These are phyloP conservation scores for Clavulina sp. DNA, from an alignment of 768 basidiomycete species.

Conservation along the genomic window DNA sequence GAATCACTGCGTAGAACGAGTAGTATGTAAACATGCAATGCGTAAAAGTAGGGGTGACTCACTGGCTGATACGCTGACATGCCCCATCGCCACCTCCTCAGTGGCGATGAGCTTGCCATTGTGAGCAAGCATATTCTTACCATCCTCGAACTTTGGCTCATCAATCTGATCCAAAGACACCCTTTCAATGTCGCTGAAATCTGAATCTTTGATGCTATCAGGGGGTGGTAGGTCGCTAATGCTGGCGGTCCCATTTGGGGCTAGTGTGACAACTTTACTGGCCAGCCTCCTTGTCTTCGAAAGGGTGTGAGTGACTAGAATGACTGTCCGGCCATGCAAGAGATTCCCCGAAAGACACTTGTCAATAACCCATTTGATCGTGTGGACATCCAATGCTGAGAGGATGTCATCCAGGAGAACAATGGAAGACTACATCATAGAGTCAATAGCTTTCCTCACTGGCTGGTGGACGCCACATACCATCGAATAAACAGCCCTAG, in stretches of 20 bases:
- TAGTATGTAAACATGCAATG: not conserved
- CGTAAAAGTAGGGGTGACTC: constrained; percentile 9
- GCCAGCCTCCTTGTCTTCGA: not conserved
- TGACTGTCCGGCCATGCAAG: constrained; percentile 20
- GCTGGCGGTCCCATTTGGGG: constrained; percentile 33
- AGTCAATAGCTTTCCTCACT: not conserved
- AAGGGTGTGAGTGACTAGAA: constrained; percentile 18
- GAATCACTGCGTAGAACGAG: not conserved
- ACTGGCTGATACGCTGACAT: constrained; percentile 34
- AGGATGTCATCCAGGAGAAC: constrained; percentile 59
- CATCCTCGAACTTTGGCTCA: constrained; percentile 27
- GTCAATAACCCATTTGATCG: constrained; percentile 31
- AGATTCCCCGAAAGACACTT: constrained; percentile 20
- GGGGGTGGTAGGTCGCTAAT: constrained; percentile 41
- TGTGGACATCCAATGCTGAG: constrained; percentile 43
- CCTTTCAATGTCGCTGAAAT: constrained; percentile 30
- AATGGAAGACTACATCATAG: constrained; percentile 28
- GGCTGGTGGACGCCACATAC: constrained; percentile 11
- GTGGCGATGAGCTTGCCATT: constrained; percentile 45
- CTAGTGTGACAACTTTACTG: no score
- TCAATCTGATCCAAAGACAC: no score
- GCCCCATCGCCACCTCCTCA: constrained; percentile 45
- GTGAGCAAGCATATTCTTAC: constrained; percentile 19
- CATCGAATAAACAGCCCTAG: constrained; percentile 40
- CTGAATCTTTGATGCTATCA: constrained; percentile 31